These are phyloP conservation scores for Zymoseptoria tritici DNA, from an alignment of 2,329 filamentous ascomycete genomes.

Conservation along the genomic window DNA sequence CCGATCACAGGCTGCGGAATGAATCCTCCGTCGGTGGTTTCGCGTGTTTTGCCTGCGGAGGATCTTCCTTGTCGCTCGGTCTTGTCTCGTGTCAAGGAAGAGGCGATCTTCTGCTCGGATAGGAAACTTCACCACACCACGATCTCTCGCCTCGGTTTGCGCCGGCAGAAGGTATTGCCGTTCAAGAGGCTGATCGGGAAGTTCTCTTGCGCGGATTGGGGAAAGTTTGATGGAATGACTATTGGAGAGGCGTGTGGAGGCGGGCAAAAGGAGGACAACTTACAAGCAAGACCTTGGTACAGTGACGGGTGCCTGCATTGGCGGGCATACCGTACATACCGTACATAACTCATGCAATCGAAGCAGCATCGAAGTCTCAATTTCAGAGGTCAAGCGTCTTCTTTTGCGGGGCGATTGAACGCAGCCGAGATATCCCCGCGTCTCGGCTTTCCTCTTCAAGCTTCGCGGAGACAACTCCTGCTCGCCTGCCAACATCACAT, in stretches of 20 bases:
- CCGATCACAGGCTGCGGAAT: no score
- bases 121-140: background rate
- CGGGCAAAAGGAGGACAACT: background rate
- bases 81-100: background rate
- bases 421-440: background rate
- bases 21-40: background rate
- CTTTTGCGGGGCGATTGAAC: background rate
- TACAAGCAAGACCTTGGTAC: background rate
- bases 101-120: background rate
- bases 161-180: no score
- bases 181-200: no score
- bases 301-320: background rate
- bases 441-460: background rate
- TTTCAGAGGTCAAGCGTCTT: no score
- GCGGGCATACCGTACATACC: no score
- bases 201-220: no score
- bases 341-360: background rate
- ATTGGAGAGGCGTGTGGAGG: background rate
- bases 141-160: no score
- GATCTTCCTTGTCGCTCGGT: background rate
- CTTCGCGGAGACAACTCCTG: background rate
- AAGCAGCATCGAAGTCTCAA: background rate
- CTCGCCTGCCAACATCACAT: background rate
- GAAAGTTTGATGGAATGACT: no score
- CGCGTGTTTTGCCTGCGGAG: background rate